Percentiles rank a stretch among this genome's conserved stretches.
Evolutionary conservation across 805 yeast genomes (phyloP).

Genomic region (Yamadazyma laniorum): DNA sequence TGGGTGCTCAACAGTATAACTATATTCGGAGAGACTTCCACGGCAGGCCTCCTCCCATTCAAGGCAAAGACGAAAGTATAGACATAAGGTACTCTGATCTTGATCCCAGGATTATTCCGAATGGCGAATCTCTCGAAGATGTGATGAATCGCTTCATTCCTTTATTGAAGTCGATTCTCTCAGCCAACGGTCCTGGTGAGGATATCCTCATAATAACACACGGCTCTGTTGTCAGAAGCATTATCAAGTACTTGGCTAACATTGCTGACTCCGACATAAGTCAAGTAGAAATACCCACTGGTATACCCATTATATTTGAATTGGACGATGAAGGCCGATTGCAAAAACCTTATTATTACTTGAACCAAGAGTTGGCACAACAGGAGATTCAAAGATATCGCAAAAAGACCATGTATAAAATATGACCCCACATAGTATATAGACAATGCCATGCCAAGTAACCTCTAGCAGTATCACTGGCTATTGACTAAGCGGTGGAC

Average conservation of each 20-base stretch:
- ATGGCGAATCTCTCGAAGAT: slow-evolving; percentile 39
- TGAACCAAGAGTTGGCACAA: slow-evolving; percentile 40
- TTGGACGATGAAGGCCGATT: slow-evolving; percentile 29
- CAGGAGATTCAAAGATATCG: slow-evolving; percentile 37
- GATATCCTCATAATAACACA: slow-evolving; percentile 40
- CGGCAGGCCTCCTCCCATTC: slow-evolving; percentile 38
- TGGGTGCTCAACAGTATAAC: slow-evolving; percentile 38
- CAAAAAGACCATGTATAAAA: slow-evolving; percentile 19
- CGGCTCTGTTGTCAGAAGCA: slow-evolving; percentile 41
- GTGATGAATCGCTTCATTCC: slow-evolving; percentile 42
- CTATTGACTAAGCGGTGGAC: no score
- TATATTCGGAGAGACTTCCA: slow-evolving; percentile 36
- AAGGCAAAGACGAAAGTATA: slow-evolving; percentile 26
- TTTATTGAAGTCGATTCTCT: slow-evolving; percentile 29
- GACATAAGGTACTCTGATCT: slow-evolving; percentile 36
- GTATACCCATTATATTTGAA: slow-evolving; percentile 44
- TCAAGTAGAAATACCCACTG: slow-evolving; percentile 43
- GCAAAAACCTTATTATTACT: slow-evolving; percentile 32
- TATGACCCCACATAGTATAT: no score
- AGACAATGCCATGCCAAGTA: no score
- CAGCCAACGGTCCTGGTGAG: slow-evolving; percentile 20
- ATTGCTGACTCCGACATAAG: slow-evolving; percentile 39
- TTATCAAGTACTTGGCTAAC: slow-evolving; percentile 36
- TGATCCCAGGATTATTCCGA: slow-evolving; percentile 23
- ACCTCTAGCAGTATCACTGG: no score